Evolutionary conservation across 805 yeast genomes (phyloP).

Genomic region (Jamesozyma piceae): DNA sequence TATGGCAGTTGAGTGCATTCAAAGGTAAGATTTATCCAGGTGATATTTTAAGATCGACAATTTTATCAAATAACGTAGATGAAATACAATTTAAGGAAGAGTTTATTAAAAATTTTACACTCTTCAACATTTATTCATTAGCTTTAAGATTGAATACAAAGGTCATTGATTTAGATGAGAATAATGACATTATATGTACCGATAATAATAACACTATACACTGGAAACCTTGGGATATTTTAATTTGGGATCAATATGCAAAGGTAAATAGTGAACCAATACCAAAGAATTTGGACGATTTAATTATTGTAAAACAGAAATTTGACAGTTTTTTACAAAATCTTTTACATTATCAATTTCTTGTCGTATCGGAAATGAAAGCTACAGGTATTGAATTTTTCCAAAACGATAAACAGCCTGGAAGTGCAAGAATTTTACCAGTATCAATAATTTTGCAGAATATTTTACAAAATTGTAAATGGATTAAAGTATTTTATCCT

Average conservation of each 20-base stretch:
- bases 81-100: constrained; percentile 14
- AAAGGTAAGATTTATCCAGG: constrained; percentile 15
- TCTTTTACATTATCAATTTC: constrained; percentile 11
- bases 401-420: not conserved
- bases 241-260: constrained; percentile 12
- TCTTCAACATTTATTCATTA: constrained; percentile 14
- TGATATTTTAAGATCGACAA: constrained; percentile 18
- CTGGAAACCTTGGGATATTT: constrained; percentile 16
- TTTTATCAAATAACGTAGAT: constrained; percentile 11
- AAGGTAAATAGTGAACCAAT: constrained; percentile 5
- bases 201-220: not conserved
- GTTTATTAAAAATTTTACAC: constrained; percentile 15
- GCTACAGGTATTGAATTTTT: constrained; percentile 4
- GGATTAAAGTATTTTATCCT: constrained; percentile 16
- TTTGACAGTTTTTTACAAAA: constrained; percentile 15
- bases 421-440: constrained; percentile 7
- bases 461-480: constrained; percentile 11
- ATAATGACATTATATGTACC: not conserved
- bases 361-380: constrained; percentile 17
- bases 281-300: constrained; percentile 8
- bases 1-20: constrained; percentile 11
- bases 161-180: not conserved
- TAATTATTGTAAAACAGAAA: constrained; percentile 8
- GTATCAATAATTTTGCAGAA: constrained; percentile 9
- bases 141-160: constrained; percentile 6